A percentile compares a stretch with the other conserved stretches of the same genome.
These are phyloP conservation scores for Theileria parva DNA, from an alignment of 169 alveolate genomes.

Conservation along the genomic window DNA sequence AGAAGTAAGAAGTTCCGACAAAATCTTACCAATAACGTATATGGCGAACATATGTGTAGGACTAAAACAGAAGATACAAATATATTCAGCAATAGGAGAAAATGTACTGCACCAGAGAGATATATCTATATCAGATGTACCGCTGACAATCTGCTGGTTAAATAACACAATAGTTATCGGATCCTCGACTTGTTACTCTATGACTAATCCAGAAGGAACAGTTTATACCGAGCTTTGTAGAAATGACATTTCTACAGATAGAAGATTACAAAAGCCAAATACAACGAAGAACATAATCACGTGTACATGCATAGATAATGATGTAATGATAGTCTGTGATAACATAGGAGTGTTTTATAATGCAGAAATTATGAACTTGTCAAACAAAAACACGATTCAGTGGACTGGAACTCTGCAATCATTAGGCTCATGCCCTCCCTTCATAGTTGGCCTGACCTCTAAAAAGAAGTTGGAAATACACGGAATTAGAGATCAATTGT, in stretches of 20 bases:
- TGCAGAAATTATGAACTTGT: conserved; percentile 48
- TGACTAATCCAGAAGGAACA: conserved; percentile 33
- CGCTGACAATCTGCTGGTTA: conserved; percentile 46
- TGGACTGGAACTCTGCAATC: conserved; percentile 51
- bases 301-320: conserved; percentile 51
- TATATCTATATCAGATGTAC: conserved; percentile 34
- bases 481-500: conserved; percentile 61
- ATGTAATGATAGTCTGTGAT: conserved; percentile 63
- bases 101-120: conserved; percentile 26
- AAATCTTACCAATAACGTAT: conserved; percentile 19
- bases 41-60: conserved; percentile 53
- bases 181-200: conserved; percentile 39
- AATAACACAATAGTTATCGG: conserved; percentile 50
- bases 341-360: conserved; percentile 66
- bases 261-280: conserved; percentile 6
- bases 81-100: conserved; percentile 47
- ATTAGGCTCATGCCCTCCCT: conserved; percentile 62
- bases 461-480: conserved; percentile 49
- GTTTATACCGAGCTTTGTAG: conserved; percentile 51
- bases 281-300: conserved; percentile 15
- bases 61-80: conserved; percentile 26
- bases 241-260: conserved; percentile 11
- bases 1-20: neutral
- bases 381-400: conserved; percentile 58
- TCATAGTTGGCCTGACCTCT: conserved; percentile 51